Evolutionary conservation across 2,329 filamentous ascomycete genomes (phyloP).

Genomic region (Cladosporium sp.): DNA sequence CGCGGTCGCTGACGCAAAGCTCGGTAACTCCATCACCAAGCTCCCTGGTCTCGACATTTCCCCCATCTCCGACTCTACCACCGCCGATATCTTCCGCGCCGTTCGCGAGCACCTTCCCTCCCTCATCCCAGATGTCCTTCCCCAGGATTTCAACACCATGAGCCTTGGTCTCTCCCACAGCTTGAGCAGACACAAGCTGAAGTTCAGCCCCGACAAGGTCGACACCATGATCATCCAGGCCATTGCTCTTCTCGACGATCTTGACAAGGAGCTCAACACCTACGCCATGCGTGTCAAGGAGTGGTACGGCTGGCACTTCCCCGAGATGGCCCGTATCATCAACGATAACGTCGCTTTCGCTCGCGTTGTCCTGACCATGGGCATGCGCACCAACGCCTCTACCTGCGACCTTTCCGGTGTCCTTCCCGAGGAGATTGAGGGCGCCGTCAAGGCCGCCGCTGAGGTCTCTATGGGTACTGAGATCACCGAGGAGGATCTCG

Average conservation of each 20-base stretch:
- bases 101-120: constrained; percentile 88
- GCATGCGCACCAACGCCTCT: constrained; percentile 76
- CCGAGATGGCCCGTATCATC: constrained; percentile 92
- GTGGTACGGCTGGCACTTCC: constrained; percentile 99
- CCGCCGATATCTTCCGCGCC: constrained; percentile 85
- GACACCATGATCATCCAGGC: constrained; percentile 99
- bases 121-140: constrained; percentile 80
- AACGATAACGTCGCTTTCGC: constrained; percentile 96
- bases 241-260: constrained; percentile 85
- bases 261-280: constrained; percentile 98
- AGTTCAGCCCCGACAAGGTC: constrained; percentile 97
- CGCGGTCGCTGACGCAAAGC: constrained; percentile 87
- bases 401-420: constrained; percentile 78
- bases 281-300: constrained; percentile 99
- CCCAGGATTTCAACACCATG: constrained; percentile 88
- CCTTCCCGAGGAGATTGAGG: constrained; percentile 91
- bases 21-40: constrained; percentile 86
- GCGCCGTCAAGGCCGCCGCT: constrained; percentile 84
- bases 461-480: constrained; percentile 99
- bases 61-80: constrained; percentile 73
- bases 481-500: constrained; percentile 85
- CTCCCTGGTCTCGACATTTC: constrained; percentile 82
- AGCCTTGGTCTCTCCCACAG: constrained; percentile 94
- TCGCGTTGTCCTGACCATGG: constrained; percentile 80
- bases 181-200: constrained; percentile 93